phyloP scores from a whole-genome alignment of 306 rosid genomes.

The Mucuna pruriens region DNA sequence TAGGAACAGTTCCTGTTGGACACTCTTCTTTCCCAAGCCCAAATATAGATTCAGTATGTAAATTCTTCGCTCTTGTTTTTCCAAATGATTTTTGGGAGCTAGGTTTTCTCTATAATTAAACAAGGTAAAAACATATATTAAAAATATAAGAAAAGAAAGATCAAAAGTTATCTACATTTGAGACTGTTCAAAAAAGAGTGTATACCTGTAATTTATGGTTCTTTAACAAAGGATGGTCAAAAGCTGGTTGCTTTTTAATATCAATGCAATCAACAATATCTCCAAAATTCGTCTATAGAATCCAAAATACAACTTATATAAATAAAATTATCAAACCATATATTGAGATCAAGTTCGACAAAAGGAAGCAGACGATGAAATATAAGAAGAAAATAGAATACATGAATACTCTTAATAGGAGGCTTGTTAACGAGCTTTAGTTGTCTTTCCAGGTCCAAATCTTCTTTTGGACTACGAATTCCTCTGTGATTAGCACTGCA shows the following conservation, averaged over 20 bases:
- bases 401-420: constrained; percentile 21
- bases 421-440: constrained; percentile 17
- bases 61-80: neutral
- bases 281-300: constrained; percentile 10
- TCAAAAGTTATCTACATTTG: neutral
- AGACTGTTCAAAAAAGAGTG: neutral
- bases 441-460: constrained; percentile 28
- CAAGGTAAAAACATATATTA: neutral
- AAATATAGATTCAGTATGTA: neutral
- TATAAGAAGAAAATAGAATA: neutral
- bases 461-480: neutral
- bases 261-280: constrained; percentile 31
- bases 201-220: constrained; percentile 18
- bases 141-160: neutral
- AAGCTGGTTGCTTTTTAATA: constrained; percentile 18
- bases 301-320: neutral
- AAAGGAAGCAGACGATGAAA: neutral
- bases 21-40: neutral
- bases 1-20: neutral
- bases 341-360: neutral
- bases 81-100: neutral
- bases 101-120: neutral
- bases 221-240: neutral
- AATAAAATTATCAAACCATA: neutral
- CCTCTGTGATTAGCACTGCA: neutral